Evolutionary conservation across 495 filamentous ascomycete species (phyloP), one percentile per base, ranked within the genome.

Genomic region (Hypoxylon rickii): DNA sequence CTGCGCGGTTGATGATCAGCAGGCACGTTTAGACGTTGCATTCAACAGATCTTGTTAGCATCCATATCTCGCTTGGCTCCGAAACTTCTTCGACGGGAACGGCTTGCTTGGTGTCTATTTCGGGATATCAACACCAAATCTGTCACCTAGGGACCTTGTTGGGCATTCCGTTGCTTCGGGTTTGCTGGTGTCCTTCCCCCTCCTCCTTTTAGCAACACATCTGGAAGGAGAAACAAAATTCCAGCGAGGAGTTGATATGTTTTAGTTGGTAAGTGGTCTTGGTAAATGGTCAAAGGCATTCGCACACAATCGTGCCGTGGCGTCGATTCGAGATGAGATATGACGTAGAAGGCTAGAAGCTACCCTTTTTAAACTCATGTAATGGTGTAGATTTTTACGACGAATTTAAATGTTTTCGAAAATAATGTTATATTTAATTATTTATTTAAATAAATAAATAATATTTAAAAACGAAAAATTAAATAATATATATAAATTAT

Each of bases 1-100:
- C 52, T 42, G 31, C 24, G n/a, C n/a, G n/a, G n/a, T n/a, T n/a
- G n/a, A n/a, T 58, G 59, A 63, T 63, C 59, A 63, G 32, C 59
- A 58, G 59, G 59, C 53, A 63, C 59, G 47, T 58, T 51, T 58
- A 7, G 31, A 63, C 54, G 59, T 63, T 63, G 59, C 59, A 63
- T 63, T 58, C 39, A 32, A 48, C 34, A 43, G 49, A 54, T 63
- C 49, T 57, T 57, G 39, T 43, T 63, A 63, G 49, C 59, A n/a
- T n/a, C n/a, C n/a, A 63, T 63, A 53, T 63, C 49, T 63, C 49
- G 33, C 59, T 57, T 63, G 43, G n/a, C n/a, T n/a, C n/a, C n/a
- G n/a, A n/a, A n/a, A 38, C 44, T 17, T 45, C 19, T 33, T 36
- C 20, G 46, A 38, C 24, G 38, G 44, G 17, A 32, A 26, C 39